A percentile compares a stretch with the other conserved stretches of the same genome.
These are phyloP conservation scores for Anethum foeniculum DNA, from an alignment of 140 eudicot genomes.

Conservation along the genomic window DNA sequence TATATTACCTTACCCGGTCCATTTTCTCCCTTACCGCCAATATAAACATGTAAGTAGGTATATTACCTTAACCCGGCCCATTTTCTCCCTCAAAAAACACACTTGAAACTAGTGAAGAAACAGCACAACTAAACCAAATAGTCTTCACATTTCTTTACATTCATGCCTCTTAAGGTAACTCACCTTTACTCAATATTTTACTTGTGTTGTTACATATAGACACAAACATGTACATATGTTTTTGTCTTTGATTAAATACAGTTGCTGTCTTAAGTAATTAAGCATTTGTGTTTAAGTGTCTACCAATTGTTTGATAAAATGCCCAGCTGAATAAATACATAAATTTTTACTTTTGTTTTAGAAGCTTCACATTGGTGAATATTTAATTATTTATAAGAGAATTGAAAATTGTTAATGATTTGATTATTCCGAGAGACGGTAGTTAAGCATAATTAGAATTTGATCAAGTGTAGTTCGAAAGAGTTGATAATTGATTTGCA, in stretches of 20 bases:
- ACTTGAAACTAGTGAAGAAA: not conserved
- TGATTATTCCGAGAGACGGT: not conserved
- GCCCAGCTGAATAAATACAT: not conserved
- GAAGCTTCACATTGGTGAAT: not conserved
- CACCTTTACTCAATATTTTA: not conserved
- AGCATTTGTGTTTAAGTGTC: not conserved
- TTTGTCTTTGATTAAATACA: not conserved
- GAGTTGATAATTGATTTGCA: not conserved
- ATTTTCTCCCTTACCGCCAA: not conserved
- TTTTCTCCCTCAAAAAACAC: not conserved
- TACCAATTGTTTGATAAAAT: slow-evolving; percentile 19
- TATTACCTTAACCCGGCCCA: not conserved
- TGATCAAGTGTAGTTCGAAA: not conserved
- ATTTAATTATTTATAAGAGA: too few species aligned
- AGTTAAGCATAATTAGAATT: not conserved
- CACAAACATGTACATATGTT: not conserved
- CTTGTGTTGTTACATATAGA: not conserved
- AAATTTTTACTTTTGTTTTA: not conserved
- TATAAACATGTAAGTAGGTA: not conserved
- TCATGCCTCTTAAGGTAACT: not conserved
- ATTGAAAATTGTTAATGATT: not conserved
- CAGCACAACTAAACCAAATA: not conserved
- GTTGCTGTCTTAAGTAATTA: not conserved
- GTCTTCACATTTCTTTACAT: not conserved
- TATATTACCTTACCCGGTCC: too few species aligned